Percentiles rank a stretch among this genome's conserved stretches.
Evolutionary conservation across 345 rosid species (phyloP).

Genomic region (Eucalyptus pumila): DNA sequence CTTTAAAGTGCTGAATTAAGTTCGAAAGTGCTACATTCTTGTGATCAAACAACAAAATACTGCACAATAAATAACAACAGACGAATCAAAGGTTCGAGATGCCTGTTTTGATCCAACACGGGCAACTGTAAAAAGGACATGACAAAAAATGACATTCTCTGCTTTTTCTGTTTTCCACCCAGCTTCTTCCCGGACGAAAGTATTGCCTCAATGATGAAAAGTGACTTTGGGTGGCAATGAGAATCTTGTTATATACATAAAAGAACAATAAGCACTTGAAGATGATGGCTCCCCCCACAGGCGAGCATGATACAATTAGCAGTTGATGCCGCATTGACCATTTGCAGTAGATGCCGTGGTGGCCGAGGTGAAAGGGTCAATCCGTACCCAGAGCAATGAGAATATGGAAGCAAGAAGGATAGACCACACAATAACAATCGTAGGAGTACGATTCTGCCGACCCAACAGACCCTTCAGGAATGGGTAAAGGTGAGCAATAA

Average conservation of each 20-base stretch:
- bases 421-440: constrained; percentile 98
- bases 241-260: constrained; percentile 10
- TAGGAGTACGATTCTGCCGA: constrained; percentile 94
- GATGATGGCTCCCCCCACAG: neutral
- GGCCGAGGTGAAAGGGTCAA: constrained; percentile 67
- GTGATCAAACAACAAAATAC: neutral
- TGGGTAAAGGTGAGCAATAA: constrained; percentile 92
- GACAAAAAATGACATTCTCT: neutral
- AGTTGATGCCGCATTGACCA: constrained; percentile 70
- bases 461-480: constrained; percentile 97
- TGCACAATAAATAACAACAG: neutral
- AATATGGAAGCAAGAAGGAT: constrained; percentile 96
- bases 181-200: neutral
- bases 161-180: neutral
- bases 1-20: neutral
- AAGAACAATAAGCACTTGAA: neutral
- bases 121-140: neutral
- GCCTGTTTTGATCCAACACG: neutral
- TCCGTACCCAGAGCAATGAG: constrained; percentile 97
- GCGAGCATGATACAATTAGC: constrained; percentile 1
- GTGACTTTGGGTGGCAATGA: neutral
- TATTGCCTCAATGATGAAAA: neutral
- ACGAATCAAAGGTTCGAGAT: neutral
- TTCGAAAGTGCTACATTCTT: neutral
- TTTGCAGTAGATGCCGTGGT: constrained; percentile 32